These are phyloP conservation scores for Saccharomycopsis guyanensis DNA, from an alignment of 805 yeast species.

Conservation along the genomic window DNA sequence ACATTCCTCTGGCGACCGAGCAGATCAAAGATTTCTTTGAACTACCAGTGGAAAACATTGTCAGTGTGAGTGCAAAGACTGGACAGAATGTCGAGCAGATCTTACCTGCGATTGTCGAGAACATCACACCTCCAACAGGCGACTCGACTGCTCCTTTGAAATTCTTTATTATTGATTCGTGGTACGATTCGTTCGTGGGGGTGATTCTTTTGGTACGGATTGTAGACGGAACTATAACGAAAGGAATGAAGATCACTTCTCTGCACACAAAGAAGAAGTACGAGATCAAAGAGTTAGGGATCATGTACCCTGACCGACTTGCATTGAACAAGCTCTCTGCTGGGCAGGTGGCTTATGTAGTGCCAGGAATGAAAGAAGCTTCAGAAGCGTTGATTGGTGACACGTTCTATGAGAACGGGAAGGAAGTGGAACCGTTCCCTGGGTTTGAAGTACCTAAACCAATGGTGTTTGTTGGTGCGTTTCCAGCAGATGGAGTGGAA, in stretches of 20 bases:
- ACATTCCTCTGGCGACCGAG: slow-evolving; percentile 68
- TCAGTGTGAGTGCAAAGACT: slow-evolving; percentile 87
- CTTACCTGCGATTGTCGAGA: slow-evolving; percentile 74
- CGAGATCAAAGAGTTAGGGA: slow-evolving; percentile 89
- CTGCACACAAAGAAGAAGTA: slow-evolving; percentile 71
- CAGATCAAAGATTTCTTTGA: slow-evolving; percentile 86
- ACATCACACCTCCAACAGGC: slow-evolving; percentile 77
- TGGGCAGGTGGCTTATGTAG: slow-evolving; percentile 91
- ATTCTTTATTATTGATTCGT: slow-evolving; percentile 87
- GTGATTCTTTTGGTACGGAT: slow-evolving; percentile 79
- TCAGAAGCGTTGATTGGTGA: slow-evolving; percentile 88
- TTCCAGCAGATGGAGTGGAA: slow-evolving; percentile 91
- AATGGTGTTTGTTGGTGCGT: slow-evolving; percentile 97
- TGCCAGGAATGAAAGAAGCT: slow-evolving; percentile 91
- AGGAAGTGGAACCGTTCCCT: slow-evolving; percentile 67
- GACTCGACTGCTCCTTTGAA: slow-evolving; percentile 44
- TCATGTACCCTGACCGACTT: slow-evolving; percentile 85
- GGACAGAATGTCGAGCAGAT: slow-evolving; percentile 72
- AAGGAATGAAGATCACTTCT: slow-evolving; percentile 68
- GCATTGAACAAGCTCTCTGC: slow-evolving; percentile 60
- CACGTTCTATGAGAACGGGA: slow-evolving; percentile 61
- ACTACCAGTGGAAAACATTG: slow-evolving; percentile 61
- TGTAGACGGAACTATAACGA: slow-evolving; percentile 72
- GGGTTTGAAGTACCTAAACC: slow-evolving; percentile 97
- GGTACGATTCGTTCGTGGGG: slow-evolving; percentile 93